Base-by-base conservation (phyloP, 257 asterid genomes). In the Cordia subcordata region DNA sequence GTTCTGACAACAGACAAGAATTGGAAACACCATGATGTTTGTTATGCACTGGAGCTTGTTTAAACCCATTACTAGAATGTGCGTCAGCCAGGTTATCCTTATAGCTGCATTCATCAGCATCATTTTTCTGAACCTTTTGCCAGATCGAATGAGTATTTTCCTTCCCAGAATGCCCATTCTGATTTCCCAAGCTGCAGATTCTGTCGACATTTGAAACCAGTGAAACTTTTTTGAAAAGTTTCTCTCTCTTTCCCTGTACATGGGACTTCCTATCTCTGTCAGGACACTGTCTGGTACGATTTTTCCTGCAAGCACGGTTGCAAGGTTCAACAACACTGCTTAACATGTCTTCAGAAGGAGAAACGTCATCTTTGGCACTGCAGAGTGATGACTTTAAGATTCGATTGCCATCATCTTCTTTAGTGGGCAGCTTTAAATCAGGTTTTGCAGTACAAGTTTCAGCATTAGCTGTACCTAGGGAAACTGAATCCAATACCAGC, bases 61-160 rank as follows among this genome's bases (percentile, higher is more conserved):
- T 55, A 27, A 8, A 53, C 63, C 47, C 47, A 35, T 64, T 19
- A 47, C 47, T 55, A 37, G 33, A 20, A 46, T 65, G 55, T 39
- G 67, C 16, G 53, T 16, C 8, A 32, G 21, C 64, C 11, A 54
- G 15, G 56, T 58, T 63, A 14, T 27, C 16, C 32, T 70, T 51
- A 52, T 45, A 37, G 45, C 53, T 63, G 66, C 42, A 55, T 53
- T 37, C 44, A 47, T 45, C 60, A 40, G 60, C 46, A 56, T 58
- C 60, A 39, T 42, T 35, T 55, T 44, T 71, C 71, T 60, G 58
- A 65, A 71, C 76, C 67, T 62, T 71, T 53, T 57, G 58, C 76
- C 76, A 71, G 19, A 71, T 53, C 39, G 44, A 46, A 37, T 64
- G 65, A 17, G 57, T 46, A 54, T 47, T 70, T 37, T 70, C 75